Percentiles rank a stretch among this genome's conserved stretches.
Conservation (phyloP, 2,329 filamentous ascomycete genomes). For the Pseudogymnoascus sp. region DNA sequence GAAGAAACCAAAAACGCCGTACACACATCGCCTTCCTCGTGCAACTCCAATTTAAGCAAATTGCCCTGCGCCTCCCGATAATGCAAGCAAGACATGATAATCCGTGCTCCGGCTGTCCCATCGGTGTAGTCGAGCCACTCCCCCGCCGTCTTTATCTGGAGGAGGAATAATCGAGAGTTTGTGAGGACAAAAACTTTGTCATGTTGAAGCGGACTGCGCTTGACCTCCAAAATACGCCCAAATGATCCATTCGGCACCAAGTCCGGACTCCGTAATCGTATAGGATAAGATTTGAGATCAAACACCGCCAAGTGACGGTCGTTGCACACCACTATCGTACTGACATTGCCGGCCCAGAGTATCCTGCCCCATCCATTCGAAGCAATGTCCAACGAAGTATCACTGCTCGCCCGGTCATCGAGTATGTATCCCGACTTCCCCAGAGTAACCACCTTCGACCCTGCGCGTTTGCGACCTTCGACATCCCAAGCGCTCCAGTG, state of each 20-base stretch:
- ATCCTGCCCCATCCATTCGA: constrained; percentile 42
- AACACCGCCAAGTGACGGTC: constrained; percentile 29
- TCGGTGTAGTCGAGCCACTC: constrained; percentile 13
- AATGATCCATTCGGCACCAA: constrained; percentile 15
- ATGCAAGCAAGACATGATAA: constrained; percentile 40
- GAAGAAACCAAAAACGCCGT: constrained; percentile 21
- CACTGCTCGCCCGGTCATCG: constrained; percentile 16
- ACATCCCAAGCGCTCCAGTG: constrained; percentile 62
- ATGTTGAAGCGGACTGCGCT: constrained; percentile 38
- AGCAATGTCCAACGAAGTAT: constrained; percentile 10
- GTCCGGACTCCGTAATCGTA: constrained; percentile 17
- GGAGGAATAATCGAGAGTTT: constrained; percentile 26
- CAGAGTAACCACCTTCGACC: constrained; percentile 11
- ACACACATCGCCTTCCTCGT: constrained; percentile 16
- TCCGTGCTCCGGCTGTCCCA: constrained; percentile 15
- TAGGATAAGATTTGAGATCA: constrained; percentile 20
- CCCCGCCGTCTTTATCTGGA: constrained; percentile 21
- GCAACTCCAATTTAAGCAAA: constrained; percentile 34
- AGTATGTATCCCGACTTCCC: constrained; percentile 22
- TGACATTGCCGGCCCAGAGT: constrained; percentile 40
- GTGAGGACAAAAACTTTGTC: constrained; percentile 53
- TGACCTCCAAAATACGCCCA: constrained; percentile 53
- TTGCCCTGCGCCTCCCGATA: constrained; percentile 33
- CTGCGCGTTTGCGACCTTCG: constrained; percentile 19
- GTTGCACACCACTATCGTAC: constrained; percentile 39